A percentile compares a stretch with the other conserved stretches of the same genome.
Conservation (phyloP, 352 stramenopile species). For the Phytophthora hibernalis region DNA sequence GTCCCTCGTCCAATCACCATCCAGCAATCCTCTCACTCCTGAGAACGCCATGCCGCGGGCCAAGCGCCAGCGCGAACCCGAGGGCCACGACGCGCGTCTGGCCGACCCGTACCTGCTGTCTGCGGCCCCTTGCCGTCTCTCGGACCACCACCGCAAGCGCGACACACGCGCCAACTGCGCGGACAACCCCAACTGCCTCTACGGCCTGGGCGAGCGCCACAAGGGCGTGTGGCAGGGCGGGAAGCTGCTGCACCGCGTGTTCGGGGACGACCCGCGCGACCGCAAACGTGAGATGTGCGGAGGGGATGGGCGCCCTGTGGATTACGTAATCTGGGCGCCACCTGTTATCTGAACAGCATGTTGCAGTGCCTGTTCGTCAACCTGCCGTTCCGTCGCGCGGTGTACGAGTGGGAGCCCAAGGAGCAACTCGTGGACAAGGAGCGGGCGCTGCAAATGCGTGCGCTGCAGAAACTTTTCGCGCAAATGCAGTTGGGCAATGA, state of each 20-base stretch:
- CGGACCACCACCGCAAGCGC: slow-evolving; percentile 72
- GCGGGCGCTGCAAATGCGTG: slow-evolving; percentile 76
- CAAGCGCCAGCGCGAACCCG: slow-evolving; percentile 69
- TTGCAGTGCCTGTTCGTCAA: slow-evolving; percentile 87
- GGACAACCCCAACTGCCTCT: slow-evolving; percentile 90
- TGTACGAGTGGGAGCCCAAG: slow-evolving; percentile 86
- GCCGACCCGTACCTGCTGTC: slow-evolving; percentile 66
- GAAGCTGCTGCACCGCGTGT: slow-evolving; percentile 57
- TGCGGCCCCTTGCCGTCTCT: slow-evolving; percentile 51
- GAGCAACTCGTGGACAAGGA: slow-evolving; percentile 48
- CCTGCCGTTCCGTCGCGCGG: slow-evolving; percentile 67
- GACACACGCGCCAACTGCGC: slow-evolving; percentile 67
- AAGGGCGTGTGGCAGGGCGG: slow-evolving; percentile 76
- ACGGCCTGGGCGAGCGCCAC: slow-evolving; percentile 78
- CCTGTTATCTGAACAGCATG: slow-evolving; percentile 91
- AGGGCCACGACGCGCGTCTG: slow-evolving; percentile 45
- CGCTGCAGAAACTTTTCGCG: slow-evolving; percentile 85
- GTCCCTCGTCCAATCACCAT: no score
- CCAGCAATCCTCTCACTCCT: background rate
- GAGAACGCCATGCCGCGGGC: background rate
- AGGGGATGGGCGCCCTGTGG: slow-evolving; percentile 49
- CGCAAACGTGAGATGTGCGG: slow-evolving; percentile 30
- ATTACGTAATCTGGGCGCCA: slow-evolving; percentile 88
- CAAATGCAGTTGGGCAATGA: slow-evolving; percentile 83
- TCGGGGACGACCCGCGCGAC: slow-evolving; percentile 77